A percentile compares a stretch with the other conserved stretches of the same genome.
These are phyloP conservation scores for Haplosporangium sp. DNA, from an alignment of 371 early-diverging fungal species.

Conservation along the genomic window DNA sequence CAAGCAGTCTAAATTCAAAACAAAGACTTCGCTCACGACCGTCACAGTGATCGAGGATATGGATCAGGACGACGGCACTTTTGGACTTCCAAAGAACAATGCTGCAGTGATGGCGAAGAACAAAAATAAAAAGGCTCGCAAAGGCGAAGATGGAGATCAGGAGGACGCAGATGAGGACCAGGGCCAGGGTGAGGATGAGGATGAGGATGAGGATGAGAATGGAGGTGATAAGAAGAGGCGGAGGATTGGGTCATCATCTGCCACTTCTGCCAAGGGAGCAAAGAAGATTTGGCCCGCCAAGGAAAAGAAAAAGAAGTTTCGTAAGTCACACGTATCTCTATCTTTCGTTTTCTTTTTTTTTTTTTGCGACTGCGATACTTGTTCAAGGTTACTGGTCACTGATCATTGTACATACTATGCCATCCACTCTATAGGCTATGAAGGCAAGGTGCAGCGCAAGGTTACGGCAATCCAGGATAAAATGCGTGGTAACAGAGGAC, in stretches of 20 bases:
- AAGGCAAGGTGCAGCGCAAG: slow-evolving; percentile 48
- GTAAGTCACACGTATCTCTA: slow-evolving; percentile 33
- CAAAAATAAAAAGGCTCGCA: slow-evolving; percentile 16
- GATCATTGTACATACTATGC: too few relatives aligned
- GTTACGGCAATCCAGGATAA: slow-evolving; percentile 38
- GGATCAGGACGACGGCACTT: slow-evolving; percentile 61
- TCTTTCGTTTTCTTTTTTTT: not conserved
- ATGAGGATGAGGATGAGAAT: slow-evolving; percentile 22
- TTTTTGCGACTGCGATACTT: not conserved
- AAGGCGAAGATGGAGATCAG: not conserved
- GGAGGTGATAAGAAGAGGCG: slow-evolving; percentile 27
- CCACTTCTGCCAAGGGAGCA: slow-evolving; percentile 39
- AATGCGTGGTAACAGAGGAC: slow-evolving; percentile 20
- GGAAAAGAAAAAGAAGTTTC: slow-evolving; percentile 53
- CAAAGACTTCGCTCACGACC: slow-evolving; percentile 70
- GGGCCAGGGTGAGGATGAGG: too few relatives aligned
- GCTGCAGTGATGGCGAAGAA: slow-evolving; percentile 22
- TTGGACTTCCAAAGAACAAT: slow-evolving; percentile 42
- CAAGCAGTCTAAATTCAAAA: slow-evolving; percentile 66
- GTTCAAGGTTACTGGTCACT: slow-evolving; percentile 6
- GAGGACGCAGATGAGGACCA: too few relatives aligned
- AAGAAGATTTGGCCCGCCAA: slow-evolving; percentile 21
- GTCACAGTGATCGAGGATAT: slow-evolving; percentile 80
- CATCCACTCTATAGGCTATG: slow-evolving; percentile 42
- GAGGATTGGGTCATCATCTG: slow-evolving; percentile 38